Base-by-base conservation (phyloP, 2,329 filamentous ascomycete species). In the Drechslerella stenobrocha region DNA sequence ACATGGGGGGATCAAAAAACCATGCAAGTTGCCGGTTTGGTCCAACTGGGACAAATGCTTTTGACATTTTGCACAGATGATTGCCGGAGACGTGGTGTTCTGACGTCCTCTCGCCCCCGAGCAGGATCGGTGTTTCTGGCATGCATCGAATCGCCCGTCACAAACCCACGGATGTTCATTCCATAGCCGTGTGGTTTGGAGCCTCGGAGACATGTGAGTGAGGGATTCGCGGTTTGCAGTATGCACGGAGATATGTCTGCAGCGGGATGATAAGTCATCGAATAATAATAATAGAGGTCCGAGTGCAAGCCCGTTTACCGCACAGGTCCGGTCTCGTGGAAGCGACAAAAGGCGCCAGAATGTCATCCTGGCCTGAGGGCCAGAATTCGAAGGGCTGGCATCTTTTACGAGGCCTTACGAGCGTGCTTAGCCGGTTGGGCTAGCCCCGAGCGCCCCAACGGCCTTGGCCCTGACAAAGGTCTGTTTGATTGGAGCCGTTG, bases 181-280 rank as follows among this genome's bases (percentile, higher is more conserved):
- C 23, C 22, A n/a, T n/a, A n/a, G n/a, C n/a, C n/a, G n/a, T n/a
- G n/a, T n/a, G n/a, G n/a, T n/a, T n/a, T n/a, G 37, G 7, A 56
- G 32, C 34, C 35, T 59, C 42, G 61, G 47, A 65, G 53, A 40
- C 23, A 30, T 15, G 26, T 9, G 13, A 37, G 37, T 6, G 28
- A 5, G 28, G 5, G 5, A 5, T 30, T 30, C 28, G 28, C 28
- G 28, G 11, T 11, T 30, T 30, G 28, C 28, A 11, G 28, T 5
- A 30, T 30, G 28, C 28, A 5, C 28, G 28, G 11, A 30, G 11
- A 30, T 5, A 30, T 11, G 11, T 30, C 5, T 30, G 28, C 28
- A 30, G 11, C 28, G 11, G 15, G 13, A 23, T 64, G 61, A 66
- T 66, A 66, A 59, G 61, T 59, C 61, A 66, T 66, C 61, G 59